phyloP scores from a whole-genome alignment of 495 filamentous ascomycete species.

The Daldinia bambusicola region DNA sequence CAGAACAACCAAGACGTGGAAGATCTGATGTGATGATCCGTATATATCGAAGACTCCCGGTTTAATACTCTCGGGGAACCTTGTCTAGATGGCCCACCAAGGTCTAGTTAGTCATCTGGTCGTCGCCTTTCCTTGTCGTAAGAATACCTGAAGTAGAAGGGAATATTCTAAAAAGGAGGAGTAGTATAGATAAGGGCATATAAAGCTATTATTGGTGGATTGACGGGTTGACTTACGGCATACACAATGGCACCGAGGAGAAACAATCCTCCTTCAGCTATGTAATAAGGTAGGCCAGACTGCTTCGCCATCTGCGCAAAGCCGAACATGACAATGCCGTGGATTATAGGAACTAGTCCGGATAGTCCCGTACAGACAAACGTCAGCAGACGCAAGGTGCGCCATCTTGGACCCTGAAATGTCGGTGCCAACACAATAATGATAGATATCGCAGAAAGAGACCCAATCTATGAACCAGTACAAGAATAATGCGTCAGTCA shows the following conservation, averaged over 20 bases:
- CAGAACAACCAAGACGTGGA: constrained; percentile 71
- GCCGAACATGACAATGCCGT: constrained; percentile 57
- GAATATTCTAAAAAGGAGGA: not conserved
- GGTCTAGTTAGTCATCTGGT: constrained; percentile 32
- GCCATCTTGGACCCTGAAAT: constrained; percentile 55
- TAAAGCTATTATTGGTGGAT: constrained; percentile 14
- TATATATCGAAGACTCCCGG: constrained; percentile 68
- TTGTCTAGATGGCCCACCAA: constrained; percentile 43
- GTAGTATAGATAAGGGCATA: constrained; percentile 10
- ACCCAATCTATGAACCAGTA: constrained; percentile 43
- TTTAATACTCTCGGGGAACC: constrained; percentile 52
- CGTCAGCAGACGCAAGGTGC: constrained; percentile 50
- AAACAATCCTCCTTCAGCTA: constrained; percentile 51
- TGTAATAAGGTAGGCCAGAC: constrained; percentile 59
- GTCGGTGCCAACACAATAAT: constrained; percentile 55
- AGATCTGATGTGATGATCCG: constrained; percentile 72
- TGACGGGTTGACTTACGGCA: constrained; percentile 53
- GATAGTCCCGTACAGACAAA: constrained; percentile 61
- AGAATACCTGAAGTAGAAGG: not conserved
- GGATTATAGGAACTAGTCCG: constrained; percentile 59
- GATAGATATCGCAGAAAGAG: constrained; percentile 49
- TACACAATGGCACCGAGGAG: constrained; percentile 55
- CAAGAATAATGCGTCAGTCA: constrained; percentile 7
- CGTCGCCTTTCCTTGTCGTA: not conserved
- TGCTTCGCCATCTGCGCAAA: constrained; percentile 52